A percentile compares a stretch with the other conserved stretches of the same genome.
phyloP scores from a whole-genome alignment of 140 eudicot genomes.

The Stevia rebaudiana region DNA sequence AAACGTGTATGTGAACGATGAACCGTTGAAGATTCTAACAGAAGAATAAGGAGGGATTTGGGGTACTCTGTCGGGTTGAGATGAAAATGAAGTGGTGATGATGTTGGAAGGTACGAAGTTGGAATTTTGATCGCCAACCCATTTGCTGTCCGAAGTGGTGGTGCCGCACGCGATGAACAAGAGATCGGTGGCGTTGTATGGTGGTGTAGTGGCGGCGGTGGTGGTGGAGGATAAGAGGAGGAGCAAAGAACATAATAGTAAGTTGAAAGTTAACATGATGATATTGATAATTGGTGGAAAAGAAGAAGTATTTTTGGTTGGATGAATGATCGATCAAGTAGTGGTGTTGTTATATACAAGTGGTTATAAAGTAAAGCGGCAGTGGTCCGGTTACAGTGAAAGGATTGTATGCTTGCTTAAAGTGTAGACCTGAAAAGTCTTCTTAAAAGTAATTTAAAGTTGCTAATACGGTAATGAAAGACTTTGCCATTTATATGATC shows the following conservation, averaged over 20 bases:
- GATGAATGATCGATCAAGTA: too few relatives aligned
- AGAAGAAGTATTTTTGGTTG: too few relatives aligned
- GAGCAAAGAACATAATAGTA: not conserved
- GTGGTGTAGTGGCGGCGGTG: constrained; percentile 4
- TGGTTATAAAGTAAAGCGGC: too few relatives aligned
- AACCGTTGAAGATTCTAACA: constrained; percentile 41
- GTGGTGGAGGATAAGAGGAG: constrained; percentile 14
- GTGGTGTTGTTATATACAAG: too few relatives aligned
- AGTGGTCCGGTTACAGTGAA: too few relatives aligned
- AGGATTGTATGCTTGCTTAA: too few relatives aligned
- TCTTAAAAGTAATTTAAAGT: too few relatives aligned
- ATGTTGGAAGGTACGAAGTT: constrained; percentile 10
- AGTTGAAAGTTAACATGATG: not conserved
- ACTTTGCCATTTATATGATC: too few relatives aligned
- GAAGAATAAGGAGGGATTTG: constrained; percentile 43
- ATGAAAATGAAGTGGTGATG: constrained; percentile 18
- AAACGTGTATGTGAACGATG: constrained; percentile 47
- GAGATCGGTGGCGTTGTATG: constrained; percentile 34
- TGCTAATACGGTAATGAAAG: too few relatives aligned
- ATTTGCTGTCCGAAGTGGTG: not conserved
- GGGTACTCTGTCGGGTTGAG: constrained; percentile 31
- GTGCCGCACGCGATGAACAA: constrained; percentile 49
- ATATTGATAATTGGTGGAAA: too few relatives aligned
- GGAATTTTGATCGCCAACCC: constrained; percentile 32
- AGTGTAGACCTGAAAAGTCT: too few relatives aligned